Conservation (phyloP, 2,329 filamentous ascomycete genomes). For the Fusarium piperis region DNA sequence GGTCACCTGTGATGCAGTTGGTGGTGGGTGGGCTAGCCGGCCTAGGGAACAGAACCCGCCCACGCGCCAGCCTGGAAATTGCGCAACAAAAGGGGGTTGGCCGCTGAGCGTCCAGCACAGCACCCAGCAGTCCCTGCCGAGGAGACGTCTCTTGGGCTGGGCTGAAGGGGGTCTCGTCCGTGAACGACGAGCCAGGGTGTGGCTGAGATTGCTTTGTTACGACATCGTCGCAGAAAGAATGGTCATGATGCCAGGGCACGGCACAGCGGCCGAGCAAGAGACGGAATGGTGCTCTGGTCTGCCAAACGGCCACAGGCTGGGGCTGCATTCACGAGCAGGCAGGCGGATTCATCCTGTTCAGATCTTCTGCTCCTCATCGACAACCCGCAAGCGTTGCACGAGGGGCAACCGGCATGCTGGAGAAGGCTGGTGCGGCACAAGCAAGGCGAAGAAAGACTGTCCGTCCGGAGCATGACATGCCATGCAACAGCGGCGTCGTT, state of each 20-base stretch:
- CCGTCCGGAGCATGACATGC: conserved; percentile 16
- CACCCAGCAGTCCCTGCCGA: neutral
- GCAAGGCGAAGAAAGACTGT: neutral
- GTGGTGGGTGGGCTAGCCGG: conserved; percentile 19
- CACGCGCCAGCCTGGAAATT: conserved; percentile 38
- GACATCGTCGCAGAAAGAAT: conserved; percentile 32
- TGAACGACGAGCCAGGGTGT: conserved; percentile 34
- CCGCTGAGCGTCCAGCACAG: conserved; percentile 6
- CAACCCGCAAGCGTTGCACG: neutral
- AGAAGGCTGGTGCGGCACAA: conserved; percentile 17
- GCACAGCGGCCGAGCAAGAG: conserved; percentile 12
- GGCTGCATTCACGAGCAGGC: neutral
- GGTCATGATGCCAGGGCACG: conserved; percentile 21
- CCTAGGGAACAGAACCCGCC: conserved; percentile 15
- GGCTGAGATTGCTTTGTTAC: conserved; percentile 36
- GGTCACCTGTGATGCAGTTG: conserved; percentile 19
- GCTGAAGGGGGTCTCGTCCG: conserved; percentile 24
- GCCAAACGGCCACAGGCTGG: neutral
- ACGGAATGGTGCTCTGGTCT: neutral
- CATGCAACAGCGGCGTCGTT: conserved; percentile 20
- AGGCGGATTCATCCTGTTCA: neutral
- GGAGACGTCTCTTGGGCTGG: neutral
- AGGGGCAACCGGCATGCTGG: conserved; percentile 17
- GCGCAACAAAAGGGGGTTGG: conserved; percentile 29
- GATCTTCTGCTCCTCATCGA: neutral